Conservation (phyloP, 441 rosid genomes). For the Jatropha multifida region DNA sequence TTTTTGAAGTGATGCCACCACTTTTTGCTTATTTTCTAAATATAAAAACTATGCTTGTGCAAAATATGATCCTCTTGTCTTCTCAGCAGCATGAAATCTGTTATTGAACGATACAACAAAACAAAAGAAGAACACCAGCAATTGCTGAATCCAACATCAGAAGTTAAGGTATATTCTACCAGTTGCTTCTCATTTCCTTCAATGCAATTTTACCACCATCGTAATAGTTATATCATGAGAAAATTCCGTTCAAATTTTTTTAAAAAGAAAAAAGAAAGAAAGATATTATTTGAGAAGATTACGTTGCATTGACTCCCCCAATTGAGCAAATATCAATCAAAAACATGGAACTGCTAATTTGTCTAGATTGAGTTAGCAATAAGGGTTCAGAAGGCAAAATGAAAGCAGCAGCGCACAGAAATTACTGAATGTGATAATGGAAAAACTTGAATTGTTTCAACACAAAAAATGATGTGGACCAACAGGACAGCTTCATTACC, state of each 20-base stretch:
- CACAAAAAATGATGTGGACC: neutral
- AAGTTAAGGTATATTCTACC: constrained; percentile 34
- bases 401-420: neutral
- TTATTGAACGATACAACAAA: constrained; percentile 32
- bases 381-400: neutral
- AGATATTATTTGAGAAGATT: no score
- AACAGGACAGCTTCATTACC: neutral
- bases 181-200: neutral
- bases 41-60: neutral
- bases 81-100: constrained; percentile 35
- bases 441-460: neutral
- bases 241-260: neutral
- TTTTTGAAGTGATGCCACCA: neutral
- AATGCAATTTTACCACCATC: neutral
- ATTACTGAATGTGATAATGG: no score
- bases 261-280: no score
- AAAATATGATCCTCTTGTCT: neutral
- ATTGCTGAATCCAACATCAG: constrained; percentile 30
- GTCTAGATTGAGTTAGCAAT: neutral
- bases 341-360: neutral
- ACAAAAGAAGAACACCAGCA: constrained; percentile 31
- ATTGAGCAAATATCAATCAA: neutral
- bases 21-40: neutral
- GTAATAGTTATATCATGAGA: neutral
- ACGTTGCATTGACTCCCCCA: neutral